Conservation (phyloP, 352 stramenopile genomes). For the Globisporangium acanthophoron region DNA sequence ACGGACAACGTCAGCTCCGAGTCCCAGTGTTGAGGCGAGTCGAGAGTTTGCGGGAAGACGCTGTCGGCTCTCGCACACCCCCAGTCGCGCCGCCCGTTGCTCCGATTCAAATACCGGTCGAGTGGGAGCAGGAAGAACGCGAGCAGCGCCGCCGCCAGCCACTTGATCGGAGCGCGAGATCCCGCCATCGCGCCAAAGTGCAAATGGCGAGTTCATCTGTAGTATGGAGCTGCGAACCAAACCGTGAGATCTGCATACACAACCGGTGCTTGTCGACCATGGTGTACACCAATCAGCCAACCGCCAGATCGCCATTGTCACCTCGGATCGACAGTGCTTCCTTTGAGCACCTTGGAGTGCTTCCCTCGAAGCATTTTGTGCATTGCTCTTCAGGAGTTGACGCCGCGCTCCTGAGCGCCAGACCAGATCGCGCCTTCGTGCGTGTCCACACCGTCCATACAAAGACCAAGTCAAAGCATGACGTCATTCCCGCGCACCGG, state of each 20-base stretch:
- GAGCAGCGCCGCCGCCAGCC: not conserved
- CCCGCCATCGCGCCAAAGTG: not conserved
- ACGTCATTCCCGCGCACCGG: not conserved
- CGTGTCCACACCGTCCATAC: not conserved
- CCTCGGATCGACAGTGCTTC: too few relatives aligned
- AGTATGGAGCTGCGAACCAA: not conserved
- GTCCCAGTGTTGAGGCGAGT: not conserved
- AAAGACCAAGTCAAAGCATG: not conserved
- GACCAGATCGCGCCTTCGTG: not conserved
- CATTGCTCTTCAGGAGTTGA: not conserved
- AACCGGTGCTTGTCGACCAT: not conserved
- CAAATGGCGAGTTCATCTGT: not conserved
- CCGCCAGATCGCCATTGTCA: too few relatives aligned
- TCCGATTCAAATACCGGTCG: constrained; percentile 1
- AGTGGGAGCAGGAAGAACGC: constrained; percentile 4
- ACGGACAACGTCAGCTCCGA: not conserved
- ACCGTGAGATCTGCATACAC: not conserved
- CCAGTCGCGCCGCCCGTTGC: not conserved
- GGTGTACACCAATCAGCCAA: too few relatives aligned
- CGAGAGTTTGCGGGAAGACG: not conserved
- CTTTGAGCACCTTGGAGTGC: too few relatives aligned
- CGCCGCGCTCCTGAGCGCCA: not conserved
- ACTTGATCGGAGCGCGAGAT: not conserved
- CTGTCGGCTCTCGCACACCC: not conserved
- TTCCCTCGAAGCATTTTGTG: too few relatives aligned